Conservation (phyloP, 2,329 filamentous ascomycete genomes). For the Paraphaeosphaeria sporulosa region DNA sequence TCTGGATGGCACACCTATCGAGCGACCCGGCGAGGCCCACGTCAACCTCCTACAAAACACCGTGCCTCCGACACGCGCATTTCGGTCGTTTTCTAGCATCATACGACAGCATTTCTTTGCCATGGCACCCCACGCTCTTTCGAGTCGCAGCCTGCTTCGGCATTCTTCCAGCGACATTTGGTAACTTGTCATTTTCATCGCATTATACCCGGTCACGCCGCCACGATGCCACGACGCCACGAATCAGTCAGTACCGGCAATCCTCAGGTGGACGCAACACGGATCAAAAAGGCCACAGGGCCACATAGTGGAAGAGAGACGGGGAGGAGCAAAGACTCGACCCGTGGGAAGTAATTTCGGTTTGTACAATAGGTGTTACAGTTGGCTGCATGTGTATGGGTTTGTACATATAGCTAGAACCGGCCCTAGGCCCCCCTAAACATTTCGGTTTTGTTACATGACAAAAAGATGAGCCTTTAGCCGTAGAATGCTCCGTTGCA, state of each 20-base stretch:
- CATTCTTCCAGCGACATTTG: background rate
- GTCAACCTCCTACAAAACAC: background rate
- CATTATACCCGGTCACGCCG: conserved; percentile 12
- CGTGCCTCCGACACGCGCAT: background rate
- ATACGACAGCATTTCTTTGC: background rate
- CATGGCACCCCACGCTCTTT: background rate
- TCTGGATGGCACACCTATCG: background rate
- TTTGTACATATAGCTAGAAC: conserved; percentile 5
- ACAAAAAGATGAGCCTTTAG: background rate
- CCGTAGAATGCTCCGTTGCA: background rate
- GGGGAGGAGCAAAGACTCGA: background rate
- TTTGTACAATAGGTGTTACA: conserved; percentile 6
- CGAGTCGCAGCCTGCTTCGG: background rate
- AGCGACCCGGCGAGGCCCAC: background rate
- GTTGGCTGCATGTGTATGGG: background rate
- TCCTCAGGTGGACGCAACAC: conserved; percentile 3
- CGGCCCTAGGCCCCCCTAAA: conserved; percentile 3
- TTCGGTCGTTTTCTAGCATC: background rate
- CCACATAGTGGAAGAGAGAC: background rate
- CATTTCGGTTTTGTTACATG: conserved; percentile 10
- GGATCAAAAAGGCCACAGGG: conserved; percentile 2
- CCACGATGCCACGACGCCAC: conserved; percentile 3
- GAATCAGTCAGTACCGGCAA: background rate
- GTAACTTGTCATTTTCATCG: background rate
- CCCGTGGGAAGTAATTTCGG: background rate